Evolutionary conservation across 176 grass and related monocot species (phyloP).

Genomic region (Microstegium vimineum): DNA sequence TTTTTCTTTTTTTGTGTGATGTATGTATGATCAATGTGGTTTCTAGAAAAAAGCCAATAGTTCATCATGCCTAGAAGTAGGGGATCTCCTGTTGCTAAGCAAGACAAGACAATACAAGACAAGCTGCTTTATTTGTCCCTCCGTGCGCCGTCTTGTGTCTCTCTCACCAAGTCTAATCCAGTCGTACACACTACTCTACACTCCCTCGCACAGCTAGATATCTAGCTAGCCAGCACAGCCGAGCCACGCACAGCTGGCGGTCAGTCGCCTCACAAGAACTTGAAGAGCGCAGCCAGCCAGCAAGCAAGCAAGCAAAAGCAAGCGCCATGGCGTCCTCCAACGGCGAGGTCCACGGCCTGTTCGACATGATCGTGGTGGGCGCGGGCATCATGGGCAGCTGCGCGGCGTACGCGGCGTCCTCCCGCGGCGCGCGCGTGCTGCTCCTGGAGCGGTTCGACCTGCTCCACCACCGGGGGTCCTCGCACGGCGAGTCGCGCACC

Average conservation of each 20-base stretch:
- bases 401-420: slow-evolving; percentile 59
- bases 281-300: no score
- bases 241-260: no score
- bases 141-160: no score
- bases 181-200: no score
- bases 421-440: slow-evolving; percentile 42
- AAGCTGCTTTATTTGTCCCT: neutral
- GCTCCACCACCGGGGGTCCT: slow-evolving; percentile 72
- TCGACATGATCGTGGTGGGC: slow-evolving; percentile 68
- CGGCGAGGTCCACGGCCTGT: neutral
- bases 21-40: neutral
- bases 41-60: neutral
- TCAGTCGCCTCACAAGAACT: no score
- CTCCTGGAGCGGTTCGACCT: slow-evolving; percentile 86
- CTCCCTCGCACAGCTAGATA: no score
- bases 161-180: no score
- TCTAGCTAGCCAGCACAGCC: no score
- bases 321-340: neutral
- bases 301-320: no score
- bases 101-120: neutral
- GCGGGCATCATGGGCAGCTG: slow-evolving; percentile 93
- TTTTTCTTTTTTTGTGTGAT: no score
- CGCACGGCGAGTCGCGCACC: slow-evolving; percentile 89
- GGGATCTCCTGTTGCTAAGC: neutral
- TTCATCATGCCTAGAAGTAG: neutral